Conservation (phyloP, 345 rosid genomes). For the Brassica napus region DNA sequence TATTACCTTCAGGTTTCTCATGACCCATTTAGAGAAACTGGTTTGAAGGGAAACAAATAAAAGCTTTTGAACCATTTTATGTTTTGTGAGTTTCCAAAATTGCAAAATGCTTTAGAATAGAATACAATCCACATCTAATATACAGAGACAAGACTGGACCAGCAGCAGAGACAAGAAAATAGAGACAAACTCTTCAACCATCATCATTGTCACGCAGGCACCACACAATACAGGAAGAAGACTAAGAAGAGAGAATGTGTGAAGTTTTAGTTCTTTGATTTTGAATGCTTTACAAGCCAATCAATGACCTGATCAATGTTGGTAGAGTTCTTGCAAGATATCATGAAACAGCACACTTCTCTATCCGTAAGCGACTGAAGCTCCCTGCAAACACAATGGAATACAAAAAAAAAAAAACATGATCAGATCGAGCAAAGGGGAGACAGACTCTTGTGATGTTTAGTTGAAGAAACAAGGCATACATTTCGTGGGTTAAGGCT, state of each 20-base stretch:
- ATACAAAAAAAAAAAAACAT: not conserved
- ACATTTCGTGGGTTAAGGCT: not conserved
- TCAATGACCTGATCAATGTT: conserved; percentile 1
- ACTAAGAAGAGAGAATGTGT: conserved; percentile 21
- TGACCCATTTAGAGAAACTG: conserved; percentile 1
- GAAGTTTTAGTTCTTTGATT: conserved; percentile 55
- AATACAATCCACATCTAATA: conserved; percentile 15
- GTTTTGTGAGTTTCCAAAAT: not conserved
- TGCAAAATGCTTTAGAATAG: not conserved
- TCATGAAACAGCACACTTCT: not conserved
- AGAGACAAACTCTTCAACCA: conserved; percentile 24
- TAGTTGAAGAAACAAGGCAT: conserved; percentile 4
- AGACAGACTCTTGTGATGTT: not conserved
- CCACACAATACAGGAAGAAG: conserved; percentile 17
- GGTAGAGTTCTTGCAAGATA: conserved; percentile 1
- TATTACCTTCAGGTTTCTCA: not conserved
- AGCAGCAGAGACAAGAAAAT: not conserved
- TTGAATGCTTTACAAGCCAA: conserved; percentile 53
- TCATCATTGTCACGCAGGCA: conserved; percentile 13
- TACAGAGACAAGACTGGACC: conserved; percentile 21
- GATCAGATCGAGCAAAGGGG: not conserved
- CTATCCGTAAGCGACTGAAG: conserved; percentile 38
- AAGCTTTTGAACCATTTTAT: not conserved
- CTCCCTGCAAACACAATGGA: conserved; percentile 50
- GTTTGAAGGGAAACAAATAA: conserved; percentile 1